Conservation (phyloP, 306 rosid species). For the Betula pendula region DNA sequence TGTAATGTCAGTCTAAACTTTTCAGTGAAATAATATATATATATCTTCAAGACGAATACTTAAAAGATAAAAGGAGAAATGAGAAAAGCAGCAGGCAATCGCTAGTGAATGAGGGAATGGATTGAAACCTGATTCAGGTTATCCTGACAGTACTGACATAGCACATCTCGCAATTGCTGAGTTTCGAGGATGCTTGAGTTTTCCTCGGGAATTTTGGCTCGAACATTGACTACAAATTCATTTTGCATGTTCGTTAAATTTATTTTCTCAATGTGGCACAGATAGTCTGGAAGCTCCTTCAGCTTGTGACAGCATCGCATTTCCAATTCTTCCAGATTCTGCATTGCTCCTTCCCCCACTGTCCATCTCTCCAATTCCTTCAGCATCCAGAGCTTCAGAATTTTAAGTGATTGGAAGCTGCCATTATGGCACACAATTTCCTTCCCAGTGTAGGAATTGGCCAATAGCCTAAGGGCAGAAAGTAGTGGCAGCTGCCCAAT, state of each 20-base stretch:
- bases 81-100: not conserved
- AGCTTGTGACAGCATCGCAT: not conserved
- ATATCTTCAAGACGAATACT: no score
- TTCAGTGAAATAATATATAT: no score
- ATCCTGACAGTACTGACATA: not conserved
- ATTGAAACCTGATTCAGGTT: not conserved
- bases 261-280: no score
- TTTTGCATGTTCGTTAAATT: not conserved
- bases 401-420: not conserved
- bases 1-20: no score
- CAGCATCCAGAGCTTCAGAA: not conserved
- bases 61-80: no score
- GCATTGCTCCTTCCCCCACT: not conserved
- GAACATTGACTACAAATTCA: no score
- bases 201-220: no score
- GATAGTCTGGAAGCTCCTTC: no score
- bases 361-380: not conserved
- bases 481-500: not conserved
- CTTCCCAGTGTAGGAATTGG: not conserved
- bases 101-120: not conserved
- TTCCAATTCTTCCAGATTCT: not conserved
- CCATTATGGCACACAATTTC: not conserved
- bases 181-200: no score
- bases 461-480: not conserved
- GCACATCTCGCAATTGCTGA: no score